Base-by-base conservation (phyloP, 192 early-diverging fungal species). In the Endogone sp. region DNA sequence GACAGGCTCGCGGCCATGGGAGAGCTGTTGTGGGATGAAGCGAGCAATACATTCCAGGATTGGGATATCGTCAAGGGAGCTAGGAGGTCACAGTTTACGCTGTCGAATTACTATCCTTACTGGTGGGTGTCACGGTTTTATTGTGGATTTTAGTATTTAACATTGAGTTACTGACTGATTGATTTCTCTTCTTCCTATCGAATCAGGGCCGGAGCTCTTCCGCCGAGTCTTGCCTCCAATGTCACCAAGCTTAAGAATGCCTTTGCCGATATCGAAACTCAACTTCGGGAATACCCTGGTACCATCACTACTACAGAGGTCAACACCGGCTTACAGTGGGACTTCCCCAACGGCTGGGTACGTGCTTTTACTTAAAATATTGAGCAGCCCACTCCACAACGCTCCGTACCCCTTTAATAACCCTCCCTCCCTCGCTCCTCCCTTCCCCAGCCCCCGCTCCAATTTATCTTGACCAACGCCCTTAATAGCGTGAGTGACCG, bases 321-420 rank as follows among this genome's bases (percentile, higher is more conserved):
- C 49, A 73, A 79, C 56, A 87, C 84, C 44, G 83, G 85, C 0
- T 77, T 88, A 77, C 91, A 92, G 71, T 92, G 91, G 91, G 91
- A 91, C 74, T 85, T 71, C 56, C 91, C 91, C 13, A 87, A 85
- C 69, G 84, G 79, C 3, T 92, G 90, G 88, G 63, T 64, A 64
- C 10, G 63, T 21, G 3, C 21, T 64, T 64, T 0, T 11, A 13
- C 20, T 49, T 25, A 63, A 3, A 56, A 69, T 29, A 66, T 24
- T 29, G 59, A 24, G 32, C n/a, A n/a, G n/a, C n/a, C n/a, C n/a
- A n/a, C n/a, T n/a, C n/a, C n/a, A n/a, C n/a, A n/a, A n/a, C n/a
- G n/a, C n/a, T n/a, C n/a, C n/a, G n/a, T n/a, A n/a, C n/a, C n/a
- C n/a, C n/a, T n/a, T n/a, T n/a, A n/a, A n/a, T n/a, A n/a, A n/a